Evolutionary conservation across 257 asterid species (phyloP), one percentile per base, ranked within the genome.

Genomic region (Nicotiana sylvestris): DNA sequence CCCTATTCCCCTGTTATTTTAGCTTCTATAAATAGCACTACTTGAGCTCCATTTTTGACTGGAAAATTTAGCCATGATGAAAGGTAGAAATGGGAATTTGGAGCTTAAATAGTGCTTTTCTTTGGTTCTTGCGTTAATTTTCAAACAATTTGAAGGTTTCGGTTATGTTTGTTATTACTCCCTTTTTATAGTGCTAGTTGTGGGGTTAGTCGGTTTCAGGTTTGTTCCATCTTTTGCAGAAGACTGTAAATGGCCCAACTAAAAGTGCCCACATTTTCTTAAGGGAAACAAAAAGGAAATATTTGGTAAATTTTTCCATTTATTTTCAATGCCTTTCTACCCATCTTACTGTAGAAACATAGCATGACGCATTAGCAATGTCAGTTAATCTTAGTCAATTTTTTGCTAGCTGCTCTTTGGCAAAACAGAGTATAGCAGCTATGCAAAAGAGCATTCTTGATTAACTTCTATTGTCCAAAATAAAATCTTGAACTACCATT

Each of bases 51-150:
- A 90, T 85, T 93, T 43, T 86, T 85, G 77, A 55, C 21, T 74
- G 32, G 35, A 76, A 76, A 35, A 13, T 6, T 49, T 9, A 29
- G 30, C 57, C 66, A 43, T 12, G 18, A 13, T 39, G 56, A 57
- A 72, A 43, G 11, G 33, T 43, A 78, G 57, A 83, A 82, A 83
- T 61, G 84, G 80, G 76, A 78, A 84, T 89, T 87, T 91, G 95
- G 95, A 91, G 92, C 90, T 81, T 86, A 87, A 88, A 91, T 90
- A 88, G 91, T 90, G 89, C 92, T 92, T 81, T 74, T 32, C 2
- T 51, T 61, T 49, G 4, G 39, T 33, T 21, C 10, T 10, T 49
- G 51, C 13, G 29, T 77, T 18, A 5, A 1, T n/a, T 55, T 39
- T 39, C 30, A 13, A 13, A 17, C 21, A 13, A 11, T 65, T 78